Percentiles rank a stretch among this genome's conserved stretches.
phyloP scores from a whole-genome alignment of 345 rosid genomes.

The Pistacia integerrima region DNA sequence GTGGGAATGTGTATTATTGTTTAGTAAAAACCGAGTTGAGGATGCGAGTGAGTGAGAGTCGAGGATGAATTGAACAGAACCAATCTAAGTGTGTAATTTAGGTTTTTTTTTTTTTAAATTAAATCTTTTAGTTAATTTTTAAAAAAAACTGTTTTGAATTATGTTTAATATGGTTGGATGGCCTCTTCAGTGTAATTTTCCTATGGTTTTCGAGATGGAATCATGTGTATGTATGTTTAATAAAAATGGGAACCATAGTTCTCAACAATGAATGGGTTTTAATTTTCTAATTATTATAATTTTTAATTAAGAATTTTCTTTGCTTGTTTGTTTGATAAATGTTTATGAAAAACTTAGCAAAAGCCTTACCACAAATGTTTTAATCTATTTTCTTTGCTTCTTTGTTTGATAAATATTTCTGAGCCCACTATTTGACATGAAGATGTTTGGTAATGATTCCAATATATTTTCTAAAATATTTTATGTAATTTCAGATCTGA shows the following conservation, averaged over 20 bases:
- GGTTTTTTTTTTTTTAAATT: background rate
- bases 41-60: background rate
- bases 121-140: background rate
- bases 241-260: background rate
- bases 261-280: background rate
- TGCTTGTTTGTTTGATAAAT: background rate
- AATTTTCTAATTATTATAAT: background rate
- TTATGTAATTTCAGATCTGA: too few species aligned
- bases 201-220: background rate
- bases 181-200: background rate
- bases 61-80: background rate
- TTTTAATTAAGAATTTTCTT: too few species aligned
- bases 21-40: background rate
- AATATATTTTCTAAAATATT: too few species aligned
- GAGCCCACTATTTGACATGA: too few species aligned
- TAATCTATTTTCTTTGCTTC: too few species aligned
- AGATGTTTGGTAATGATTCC: too few species aligned
- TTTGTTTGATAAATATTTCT: too few species aligned
- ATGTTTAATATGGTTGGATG: background rate
- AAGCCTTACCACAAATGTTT: too few species aligned
- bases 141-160: background rate
- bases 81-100: slow-evolving; percentile 26
- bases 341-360: too few species aligned
- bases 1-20: background rate
- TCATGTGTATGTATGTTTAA: background rate